phyloP scores from a whole-genome alignment of 805 yeast genomes.

The Teunomyces funiuensis region DNA sequence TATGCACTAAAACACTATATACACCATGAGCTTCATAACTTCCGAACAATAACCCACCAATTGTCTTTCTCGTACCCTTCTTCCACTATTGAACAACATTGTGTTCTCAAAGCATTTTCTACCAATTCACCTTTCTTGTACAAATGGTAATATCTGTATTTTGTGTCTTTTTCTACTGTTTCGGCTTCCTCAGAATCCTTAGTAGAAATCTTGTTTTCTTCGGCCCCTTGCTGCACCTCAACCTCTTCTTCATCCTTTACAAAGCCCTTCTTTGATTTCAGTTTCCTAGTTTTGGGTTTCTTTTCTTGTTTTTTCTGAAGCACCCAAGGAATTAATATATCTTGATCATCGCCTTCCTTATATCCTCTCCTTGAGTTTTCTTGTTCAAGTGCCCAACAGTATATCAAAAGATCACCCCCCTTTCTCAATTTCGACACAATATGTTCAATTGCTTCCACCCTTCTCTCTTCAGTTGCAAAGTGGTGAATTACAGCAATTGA shows the following conservation, averaged over 20 bases:
- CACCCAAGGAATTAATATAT: conserved; percentile 96
- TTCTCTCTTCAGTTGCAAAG: conserved; percentile 79
- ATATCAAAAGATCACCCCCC: conserved; percentile 74
- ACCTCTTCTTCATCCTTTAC: conserved; percentile 1
- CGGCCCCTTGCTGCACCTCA: neutral
- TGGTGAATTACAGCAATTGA: conserved; percentile 96
- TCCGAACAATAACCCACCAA: conserved; percentile 66
- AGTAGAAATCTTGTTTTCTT: conserved; percentile 6
- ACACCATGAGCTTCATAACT: conserved; percentile 13
- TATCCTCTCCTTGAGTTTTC: conserved; percentile 85
- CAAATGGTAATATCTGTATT: conserved; percentile 84
- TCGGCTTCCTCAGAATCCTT: neutral
- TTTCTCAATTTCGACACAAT: conserved; percentile 57
- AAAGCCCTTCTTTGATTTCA: neutral
- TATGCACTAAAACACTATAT: too few relatives aligned
- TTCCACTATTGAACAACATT: conserved; percentile 58
- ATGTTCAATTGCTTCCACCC: conserved; percentile 71
- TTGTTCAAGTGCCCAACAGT: conserved; percentile 98
- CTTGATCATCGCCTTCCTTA: conserved; percentile 88
- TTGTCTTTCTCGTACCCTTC: conserved; percentile 91
- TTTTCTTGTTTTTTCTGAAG: conserved; percentile 50
- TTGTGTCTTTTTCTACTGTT: conserved; percentile 41
- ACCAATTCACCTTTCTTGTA: conserved; percentile 82
- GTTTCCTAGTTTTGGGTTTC: conserved; percentile 21
- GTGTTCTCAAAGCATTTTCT: conserved; percentile 68